phyloP scores from a whole-genome alignment of 2,329 filamentous ascomycete species.

The Xylaria sp. region DNA sequence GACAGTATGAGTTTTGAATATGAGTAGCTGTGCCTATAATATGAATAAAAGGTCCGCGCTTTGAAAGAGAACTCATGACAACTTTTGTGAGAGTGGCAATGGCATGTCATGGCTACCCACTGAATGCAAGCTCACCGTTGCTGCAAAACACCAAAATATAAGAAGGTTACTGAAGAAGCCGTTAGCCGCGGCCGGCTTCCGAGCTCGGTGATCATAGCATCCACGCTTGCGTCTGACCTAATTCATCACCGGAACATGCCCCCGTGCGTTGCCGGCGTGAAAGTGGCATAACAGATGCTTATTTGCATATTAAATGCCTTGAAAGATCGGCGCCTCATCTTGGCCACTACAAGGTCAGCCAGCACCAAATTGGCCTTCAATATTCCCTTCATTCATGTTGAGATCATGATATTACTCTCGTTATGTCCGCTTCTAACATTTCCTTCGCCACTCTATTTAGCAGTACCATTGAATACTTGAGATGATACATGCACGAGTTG shows the following conservation, averaged over 20 bases:
- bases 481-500: constrained; percentile 26
- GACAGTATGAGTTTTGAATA: neutral
- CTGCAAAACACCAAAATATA: constrained; percentile 1
- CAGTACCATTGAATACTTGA: constrained; percentile 8
- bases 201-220: constrained; percentile 17
- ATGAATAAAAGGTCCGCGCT: neutral
- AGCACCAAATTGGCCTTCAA: neutral
- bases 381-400: constrained; percentile 2
- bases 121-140: neutral
- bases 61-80: neutral
- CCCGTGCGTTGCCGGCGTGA: constrained; percentile 6
- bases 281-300: neutral
- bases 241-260: constrained; percentile 5
- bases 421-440: neutral
- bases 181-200: constrained; percentile 10
- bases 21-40: neutral
- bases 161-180: neutral
- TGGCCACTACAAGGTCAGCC: neutral
- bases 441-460: constrained; percentile 10
- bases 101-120: neutral
- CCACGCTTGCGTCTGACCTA: neutral
- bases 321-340: constrained; percentile 15
- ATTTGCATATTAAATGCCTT: constrained; percentile 1
- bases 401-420: constrained; percentile 22
- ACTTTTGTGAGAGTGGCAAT: neutral